Base-by-base conservation (phyloP, 2,329 filamentous ascomycete species). In the Colletotrichum eremochloae region DNA sequence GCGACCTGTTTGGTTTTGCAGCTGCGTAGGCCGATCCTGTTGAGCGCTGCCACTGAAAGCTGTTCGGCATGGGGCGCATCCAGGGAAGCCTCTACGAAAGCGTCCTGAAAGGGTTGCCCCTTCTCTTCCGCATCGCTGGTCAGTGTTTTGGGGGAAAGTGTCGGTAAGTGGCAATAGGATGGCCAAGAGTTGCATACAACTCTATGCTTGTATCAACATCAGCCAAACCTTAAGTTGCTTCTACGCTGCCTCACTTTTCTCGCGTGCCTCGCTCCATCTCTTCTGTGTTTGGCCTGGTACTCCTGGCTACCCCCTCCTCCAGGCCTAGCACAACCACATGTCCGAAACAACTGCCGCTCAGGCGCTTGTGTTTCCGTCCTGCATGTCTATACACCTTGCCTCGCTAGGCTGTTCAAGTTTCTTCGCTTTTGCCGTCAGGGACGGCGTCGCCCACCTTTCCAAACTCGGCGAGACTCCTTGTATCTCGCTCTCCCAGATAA, bases 311-410 rank as follows among this genome's bases (percentile, higher is more conserved):
- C 33, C 14, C 15, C 42, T 8, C 44, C 8, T 46, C 7, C 55
- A 57, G 50, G 69, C 48, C 69, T 69, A 66, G 66, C 66, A 60
- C 60, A 40, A 65, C 68, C 60, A 61, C 55, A 61, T 56, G 66
- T 62, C 66, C 70, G 70, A 72, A 72, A 72, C 70, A 72, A 36
- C 38, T 42, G 36, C 33, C 66, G 66, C 70, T 72, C 70, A 72
- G 70, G 60, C 70, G 55, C 53, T 61, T 48, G 66, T 72, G 69
- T 72, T 63, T 72, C 66, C 60, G 40, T 65, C 48, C 66, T 65
- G 66, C 70, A 72, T 61, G 53, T 65, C 55, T 56, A 48, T 62
- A 38, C 60, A 38, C 46, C 44, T 44, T 65, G 61, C 60, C 60
- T 42, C 61, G 60, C 60, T 48, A 56, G 61, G 66, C 48, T 33